Percentiles rank a stretch among this genome's conserved stretches.
Conservation (phyloP, 1,139 yeast species). For the Lodderomyces oxycetoniae region DNA sequence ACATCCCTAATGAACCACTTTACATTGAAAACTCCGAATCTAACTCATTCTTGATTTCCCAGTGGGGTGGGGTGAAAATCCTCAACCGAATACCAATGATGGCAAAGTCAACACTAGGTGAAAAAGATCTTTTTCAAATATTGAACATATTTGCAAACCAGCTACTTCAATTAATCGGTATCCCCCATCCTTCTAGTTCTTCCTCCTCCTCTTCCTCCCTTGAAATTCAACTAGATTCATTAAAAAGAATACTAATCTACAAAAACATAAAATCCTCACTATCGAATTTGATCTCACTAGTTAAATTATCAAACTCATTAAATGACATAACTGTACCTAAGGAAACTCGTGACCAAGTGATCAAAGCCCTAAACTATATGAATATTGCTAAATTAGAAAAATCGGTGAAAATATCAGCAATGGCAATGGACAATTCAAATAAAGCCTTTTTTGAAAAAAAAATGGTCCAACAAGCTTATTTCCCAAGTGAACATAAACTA, state of each 20-base stretch:
- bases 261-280: slow-evolving; percentile 48
- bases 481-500: slow-evolving; percentile 91
- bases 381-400: slow-evolving; percentile 25
- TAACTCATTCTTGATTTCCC: slow-evolving; percentile 77
- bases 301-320: slow-evolving; percentile 32
- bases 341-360: slow-evolving; percentile 48
- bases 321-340: slow-evolving; percentile 80
- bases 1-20: slow-evolving; percentile 53
- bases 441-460: slow-evolving; percentile 86
- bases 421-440: slow-evolving; percentile 56
- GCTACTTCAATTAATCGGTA: slow-evolving; percentile 66
- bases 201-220: slow-evolving; percentile 52
- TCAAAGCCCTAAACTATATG: slow-evolving; percentile 34
- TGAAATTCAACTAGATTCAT: slow-evolving; percentile 57
- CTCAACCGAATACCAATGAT: slow-evolving; percentile 39
- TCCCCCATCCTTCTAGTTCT: slow-evolving; percentile 31
- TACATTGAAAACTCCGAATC: slow-evolving; percentile 44
- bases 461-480: slow-evolving; percentile 91
- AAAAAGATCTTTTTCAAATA: slow-evolving; percentile 49
- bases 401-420: slow-evolving; percentile 53
- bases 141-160: slow-evolving; percentile 74
- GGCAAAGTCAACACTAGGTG: slow-evolving; percentile 21
- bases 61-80: slow-evolving; percentile 77
- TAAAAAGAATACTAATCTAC: slow-evolving; percentile 53
- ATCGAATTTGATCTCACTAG: slow-evolving; percentile 17